Evolutionary conservation across 169 alveolate species (phyloP).

Genomic region (Perkinsus chesapeaki): DNA sequence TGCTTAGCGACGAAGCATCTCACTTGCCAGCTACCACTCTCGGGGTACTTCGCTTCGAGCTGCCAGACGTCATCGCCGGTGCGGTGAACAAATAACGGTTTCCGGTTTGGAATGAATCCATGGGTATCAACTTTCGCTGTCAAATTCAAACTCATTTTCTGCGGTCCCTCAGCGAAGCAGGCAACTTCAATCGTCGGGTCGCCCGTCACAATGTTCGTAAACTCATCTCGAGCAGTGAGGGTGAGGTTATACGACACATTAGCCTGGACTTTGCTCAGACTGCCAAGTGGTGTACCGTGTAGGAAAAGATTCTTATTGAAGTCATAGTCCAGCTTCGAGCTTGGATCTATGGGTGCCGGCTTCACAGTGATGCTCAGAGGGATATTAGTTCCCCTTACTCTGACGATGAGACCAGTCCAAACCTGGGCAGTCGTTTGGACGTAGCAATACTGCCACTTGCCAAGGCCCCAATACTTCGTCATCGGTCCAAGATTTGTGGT

Average conservation of each 20-base stretch:
- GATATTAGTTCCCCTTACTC: not conserved
- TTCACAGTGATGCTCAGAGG: conserved; percentile 5
- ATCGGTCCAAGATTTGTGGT: not conserved
- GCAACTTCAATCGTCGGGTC: conserved; percentile 12
- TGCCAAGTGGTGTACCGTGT: not conserved
- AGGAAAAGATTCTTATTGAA: not conserved
- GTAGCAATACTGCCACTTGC: conserved; percentile 12
- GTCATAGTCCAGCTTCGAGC: not conserved
- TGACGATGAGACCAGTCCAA: not conserved
- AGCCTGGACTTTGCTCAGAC: not conserved
- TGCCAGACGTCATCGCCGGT: not conserved
- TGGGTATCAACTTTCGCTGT: not conserved
- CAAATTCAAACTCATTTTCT: not conserved
- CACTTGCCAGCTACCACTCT: not conserved
- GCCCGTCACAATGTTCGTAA: not conserved
- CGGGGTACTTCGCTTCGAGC: not conserved
- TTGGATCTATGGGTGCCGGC: conserved; percentile 1
- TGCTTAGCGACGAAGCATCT: conserved; percentile 18
- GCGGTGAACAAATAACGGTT: not conserved
- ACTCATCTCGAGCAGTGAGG: conserved; percentile 12
- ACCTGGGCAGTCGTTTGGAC: conserved; percentile 4
- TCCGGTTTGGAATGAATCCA: not conserved
- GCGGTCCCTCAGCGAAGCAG: conserved; percentile 9
- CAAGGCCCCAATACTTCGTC: conserved; percentile 9
- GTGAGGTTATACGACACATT: not conserved